Evolutionary conservation across 2,329 filamentous ascomycete genomes (phyloP).

Genomic region (Pseudocercospora pini-densiflorae): DNA sequence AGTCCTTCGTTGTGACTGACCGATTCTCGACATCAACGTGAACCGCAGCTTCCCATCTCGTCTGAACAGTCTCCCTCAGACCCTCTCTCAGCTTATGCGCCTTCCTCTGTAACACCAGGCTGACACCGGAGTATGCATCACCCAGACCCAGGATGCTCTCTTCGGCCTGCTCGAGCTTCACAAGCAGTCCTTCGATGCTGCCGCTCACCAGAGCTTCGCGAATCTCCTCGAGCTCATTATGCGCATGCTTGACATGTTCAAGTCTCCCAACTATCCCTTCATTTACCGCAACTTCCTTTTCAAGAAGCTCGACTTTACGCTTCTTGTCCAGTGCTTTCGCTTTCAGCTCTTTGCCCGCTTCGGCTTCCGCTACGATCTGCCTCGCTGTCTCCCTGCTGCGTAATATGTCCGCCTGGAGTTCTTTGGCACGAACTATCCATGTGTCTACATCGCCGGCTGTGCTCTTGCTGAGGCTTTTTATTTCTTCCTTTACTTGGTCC

Average conservation of each 20-base stretch:
- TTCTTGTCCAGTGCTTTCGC: conserved; percentile 66
- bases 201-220: conserved; percentile 50
- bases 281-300: conserved; percentile 65
- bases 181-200: conserved; percentile 53
- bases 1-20: conserved; percentile 61
- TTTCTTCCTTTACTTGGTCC: conserved; percentile 66
- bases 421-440: conserved; percentile 85
- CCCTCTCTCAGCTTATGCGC: conserved; percentile 68
- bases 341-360: conserved; percentile 67
- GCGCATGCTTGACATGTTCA: conserved; percentile 57
- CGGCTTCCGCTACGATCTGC: conserved; percentile 78
- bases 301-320: conserved; percentile 59
- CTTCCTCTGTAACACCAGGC: conserved; percentile 68
- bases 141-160: conserved; percentile 58
- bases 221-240: conserved; percentile 52
- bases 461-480: conserved; percentile 75
- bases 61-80: conserved; percentile 68
- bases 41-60: conserved; percentile 74
- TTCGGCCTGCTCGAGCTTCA: conserved; percentile 55
- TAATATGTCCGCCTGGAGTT: conserved; percentile 83
- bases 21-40: conserved; percentile 64
- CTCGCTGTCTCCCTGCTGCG: conserved; percentile 77
- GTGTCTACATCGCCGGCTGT: conserved; percentile 78
- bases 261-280: conserved; percentile 56
- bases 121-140: conserved; percentile 64